A percentile compares a stretch with the other conserved stretches of the same genome.
These are phyloP conservation scores for Hyparrhenia diplandra DNA, from an alignment of 176 grass and related monocot species.

Conservation along the genomic window DNA sequence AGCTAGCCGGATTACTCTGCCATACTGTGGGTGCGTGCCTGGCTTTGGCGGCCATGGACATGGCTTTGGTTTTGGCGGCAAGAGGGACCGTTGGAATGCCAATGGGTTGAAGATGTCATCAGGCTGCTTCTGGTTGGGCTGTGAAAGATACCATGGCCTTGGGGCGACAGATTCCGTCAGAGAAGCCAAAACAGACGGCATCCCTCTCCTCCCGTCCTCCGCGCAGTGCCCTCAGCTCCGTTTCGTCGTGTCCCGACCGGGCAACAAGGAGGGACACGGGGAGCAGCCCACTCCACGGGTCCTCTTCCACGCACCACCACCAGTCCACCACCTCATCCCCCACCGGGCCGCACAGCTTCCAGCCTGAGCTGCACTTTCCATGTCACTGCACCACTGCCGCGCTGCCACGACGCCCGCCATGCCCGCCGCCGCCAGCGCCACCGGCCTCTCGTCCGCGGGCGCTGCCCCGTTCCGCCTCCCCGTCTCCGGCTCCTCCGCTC, in stretches of 20 bases:
- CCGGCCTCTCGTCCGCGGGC: constrained; percentile 4
- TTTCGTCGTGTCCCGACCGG: not conserved
- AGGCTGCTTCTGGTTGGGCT: too few relatives aligned
- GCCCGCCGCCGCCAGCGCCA: too few relatives aligned
- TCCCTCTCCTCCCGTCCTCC: not conserved
- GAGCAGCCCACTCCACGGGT: constrained; percentile 25
- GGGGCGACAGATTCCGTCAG: not conserved
- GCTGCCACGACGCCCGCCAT: constrained; percentile 22
- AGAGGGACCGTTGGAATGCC: too few relatives aligned
- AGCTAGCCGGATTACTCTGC: too few relatives aligned
- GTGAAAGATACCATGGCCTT: not conserved
- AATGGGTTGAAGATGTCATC: too few relatives aligned
- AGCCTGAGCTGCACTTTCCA: not conserved
- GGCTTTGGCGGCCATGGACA: too few relatives aligned
- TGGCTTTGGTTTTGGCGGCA: too few relatives aligned
- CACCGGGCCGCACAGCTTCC: too few relatives aligned
- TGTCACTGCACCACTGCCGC: constrained; percentile 17
- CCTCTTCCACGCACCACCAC: not conserved
- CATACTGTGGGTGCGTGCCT: too few relatives aligned
- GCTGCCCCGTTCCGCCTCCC: constrained; percentile 12
- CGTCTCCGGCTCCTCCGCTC: not conserved
- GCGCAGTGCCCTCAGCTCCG: not conserved
- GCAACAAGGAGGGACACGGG: too few relatives aligned
- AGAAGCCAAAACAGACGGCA: not conserved
- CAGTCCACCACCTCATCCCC: not conserved